Conservation (phyloP, 2,329 filamentous ascomycete genomes). For the Aschersonia sp. region DNA sequence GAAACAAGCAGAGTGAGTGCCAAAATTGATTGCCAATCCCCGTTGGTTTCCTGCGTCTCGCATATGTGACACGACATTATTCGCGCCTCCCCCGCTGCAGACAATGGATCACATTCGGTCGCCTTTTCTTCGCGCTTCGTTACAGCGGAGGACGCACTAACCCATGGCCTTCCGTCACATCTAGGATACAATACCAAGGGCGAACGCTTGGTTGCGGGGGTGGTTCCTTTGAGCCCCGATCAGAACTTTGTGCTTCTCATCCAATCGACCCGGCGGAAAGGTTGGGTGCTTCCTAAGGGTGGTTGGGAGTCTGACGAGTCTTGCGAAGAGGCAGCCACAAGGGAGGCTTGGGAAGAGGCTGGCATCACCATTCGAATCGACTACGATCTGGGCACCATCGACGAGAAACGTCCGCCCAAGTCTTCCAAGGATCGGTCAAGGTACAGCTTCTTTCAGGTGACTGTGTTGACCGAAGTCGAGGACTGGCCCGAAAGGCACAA, state of each 20-base stretch:
- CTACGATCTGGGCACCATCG: constrained; percentile 73
- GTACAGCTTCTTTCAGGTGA: constrained; percentile 77
- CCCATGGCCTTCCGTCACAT: background rate
- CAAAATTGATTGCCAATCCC: too few species aligned
- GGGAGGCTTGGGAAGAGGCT: constrained; percentile 97
- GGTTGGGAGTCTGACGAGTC: constrained; percentile 95
- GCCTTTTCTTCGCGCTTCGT: too few species aligned
- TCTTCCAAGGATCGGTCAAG: constrained; percentile 45
- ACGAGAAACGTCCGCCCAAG: constrained; percentile 72
- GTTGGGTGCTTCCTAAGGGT: constrained; percentile 95
- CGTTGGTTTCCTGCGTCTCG: too few species aligned
- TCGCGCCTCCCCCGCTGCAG: too few species aligned
- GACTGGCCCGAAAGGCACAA: constrained; percentile 94
- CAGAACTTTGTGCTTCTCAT: constrained; percentile 84
- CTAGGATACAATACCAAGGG: constrained; percentile 78
- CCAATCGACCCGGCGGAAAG: constrained; percentile 77
- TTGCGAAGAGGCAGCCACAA: constrained; percentile 67
- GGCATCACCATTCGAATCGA: constrained; percentile 77
- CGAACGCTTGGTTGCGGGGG: constrained; percentile 86
- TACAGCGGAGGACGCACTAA: too few species aligned
- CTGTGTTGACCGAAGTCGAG: constrained; percentile 69
- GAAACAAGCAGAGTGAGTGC: constrained; percentile 68
- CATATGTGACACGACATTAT: too few species aligned
- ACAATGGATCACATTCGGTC: too few species aligned
- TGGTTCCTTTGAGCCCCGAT: constrained; percentile 78